Conservation (phyloP, 306 rosid species). For the Cercis canadensis region DNA sequence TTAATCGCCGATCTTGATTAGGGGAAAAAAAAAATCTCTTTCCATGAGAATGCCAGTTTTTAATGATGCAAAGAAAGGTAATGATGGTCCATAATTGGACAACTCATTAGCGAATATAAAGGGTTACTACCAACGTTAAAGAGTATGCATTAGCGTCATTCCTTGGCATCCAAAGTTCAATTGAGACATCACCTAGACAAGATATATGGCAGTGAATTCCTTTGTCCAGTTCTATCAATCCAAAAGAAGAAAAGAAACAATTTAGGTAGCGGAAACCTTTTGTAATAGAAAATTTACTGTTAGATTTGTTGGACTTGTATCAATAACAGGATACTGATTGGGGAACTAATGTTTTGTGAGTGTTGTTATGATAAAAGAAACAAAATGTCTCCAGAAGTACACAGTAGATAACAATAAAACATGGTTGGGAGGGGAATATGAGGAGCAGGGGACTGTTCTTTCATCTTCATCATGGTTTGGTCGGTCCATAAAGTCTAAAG, state of each 20-base stretch:
- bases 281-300: slow-evolving; percentile 1
- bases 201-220: slow-evolving; percentile 34
- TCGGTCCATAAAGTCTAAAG: slow-evolving; percentile 45
- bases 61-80: slow-evolving; percentile 36
- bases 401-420: slow-evolving; percentile 24
- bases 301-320: not conserved
- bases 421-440: slow-evolving; percentile 43
- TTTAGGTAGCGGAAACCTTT: not conserved
- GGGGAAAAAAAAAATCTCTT: slow-evolving; percentile 18
- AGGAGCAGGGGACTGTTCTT: slow-evolving; percentile 29
- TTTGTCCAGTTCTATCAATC: slow-evolving; percentile 30
- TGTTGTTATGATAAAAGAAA: slow-evolving; percentile 25
- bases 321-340: not conserved
- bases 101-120: slow-evolving; percentile 42
- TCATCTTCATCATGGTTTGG: slow-evolving; percentile 48
- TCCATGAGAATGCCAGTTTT: slow-evolving; percentile 30
- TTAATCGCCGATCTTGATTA: slow-evolving; percentile 17
- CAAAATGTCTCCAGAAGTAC: slow-evolving; percentile 7
- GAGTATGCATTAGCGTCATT: slow-evolving; percentile 1
- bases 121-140: not conserved
- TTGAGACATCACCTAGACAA: slow-evolving; percentile 1
- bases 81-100: slow-evolving; percentile 43
- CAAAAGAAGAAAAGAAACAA: slow-evolving; percentile 25
- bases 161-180: slow-evolving; percentile 29
- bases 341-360: not conserved